Conservation (phyloP, 345 rosid genomes). For the Aurinia saxatilis region DNA sequence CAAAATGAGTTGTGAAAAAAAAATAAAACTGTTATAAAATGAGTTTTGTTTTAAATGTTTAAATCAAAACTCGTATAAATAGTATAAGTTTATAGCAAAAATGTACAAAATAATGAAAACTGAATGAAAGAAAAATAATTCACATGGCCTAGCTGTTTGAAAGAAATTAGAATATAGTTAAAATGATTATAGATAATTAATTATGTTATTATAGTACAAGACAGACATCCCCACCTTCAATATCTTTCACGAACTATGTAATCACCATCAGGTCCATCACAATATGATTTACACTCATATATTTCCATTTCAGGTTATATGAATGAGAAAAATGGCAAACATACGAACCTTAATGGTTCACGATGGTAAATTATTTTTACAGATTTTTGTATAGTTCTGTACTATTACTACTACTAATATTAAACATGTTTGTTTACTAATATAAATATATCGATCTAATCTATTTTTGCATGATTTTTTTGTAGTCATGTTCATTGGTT, state of each 20-base stretch:
- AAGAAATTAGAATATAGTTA: neutral
- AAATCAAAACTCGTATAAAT: too few species aligned
- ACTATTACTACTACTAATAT: too few species aligned
- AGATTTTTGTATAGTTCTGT: neutral
- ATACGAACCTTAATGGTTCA: constrained; percentile 4
- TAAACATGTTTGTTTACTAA: too few species aligned
- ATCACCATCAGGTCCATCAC: constrained; percentile 6
- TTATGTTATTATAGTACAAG: neutral
- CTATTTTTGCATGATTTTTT: neutral
- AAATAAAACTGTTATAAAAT: too few species aligned
- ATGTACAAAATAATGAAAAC: neutral
- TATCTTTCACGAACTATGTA: neutral
- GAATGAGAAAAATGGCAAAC: neutral
- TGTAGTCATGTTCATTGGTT: neutral
- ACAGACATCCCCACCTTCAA: constrained; percentile 28
- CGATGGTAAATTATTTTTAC: neutral
- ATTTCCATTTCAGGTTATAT: neutral
- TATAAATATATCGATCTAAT: too few species aligned
- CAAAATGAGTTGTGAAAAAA: too few species aligned
- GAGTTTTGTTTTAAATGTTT: too few species aligned
- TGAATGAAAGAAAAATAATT: neutral
- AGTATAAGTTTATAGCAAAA: too few species aligned
- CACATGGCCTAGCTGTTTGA: constrained; percentile 28
- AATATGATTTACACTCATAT: constrained; percentile 22
- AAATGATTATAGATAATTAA: constrained; percentile 1